Evolutionary conservation across 768 basidiomycete species (phyloP).

Genomic region (Naematelia aurantialba): DNA sequence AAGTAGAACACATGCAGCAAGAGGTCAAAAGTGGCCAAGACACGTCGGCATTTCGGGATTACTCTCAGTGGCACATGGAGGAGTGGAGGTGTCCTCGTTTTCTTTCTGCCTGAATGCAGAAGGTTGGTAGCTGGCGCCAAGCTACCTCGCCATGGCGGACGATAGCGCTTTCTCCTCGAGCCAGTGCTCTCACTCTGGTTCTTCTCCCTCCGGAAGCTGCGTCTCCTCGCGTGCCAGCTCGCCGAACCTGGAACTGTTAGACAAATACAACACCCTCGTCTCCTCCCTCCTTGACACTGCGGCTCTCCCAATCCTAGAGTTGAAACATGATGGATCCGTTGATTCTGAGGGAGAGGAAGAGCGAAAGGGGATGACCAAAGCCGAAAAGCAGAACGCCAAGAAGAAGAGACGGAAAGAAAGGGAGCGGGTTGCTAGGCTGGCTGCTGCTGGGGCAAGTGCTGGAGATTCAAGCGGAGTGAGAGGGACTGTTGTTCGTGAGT

Average conservation of each 20-base stretch:
- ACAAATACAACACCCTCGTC: background rate
- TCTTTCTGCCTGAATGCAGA: background rate
- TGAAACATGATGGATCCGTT: background rate
- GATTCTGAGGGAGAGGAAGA: background rate
- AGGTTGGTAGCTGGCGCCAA: background rate
- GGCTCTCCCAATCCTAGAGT: conserved; percentile 6
- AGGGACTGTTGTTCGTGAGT: background rate
- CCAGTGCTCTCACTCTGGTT: background rate
- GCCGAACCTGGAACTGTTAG: background rate
- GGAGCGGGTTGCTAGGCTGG: conserved; percentile 9
- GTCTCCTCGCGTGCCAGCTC: too few species aligned
- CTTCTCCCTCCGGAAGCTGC: too few species aligned
- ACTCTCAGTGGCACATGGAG: conserved; percentile 3
- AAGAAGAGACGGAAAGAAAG: conserved; percentile 26
- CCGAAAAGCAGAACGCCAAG: conserved; percentile 33
- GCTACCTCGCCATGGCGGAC: too few species aligned
- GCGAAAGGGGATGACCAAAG: conserved; percentile 20
- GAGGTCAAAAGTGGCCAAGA: conserved; percentile 4
- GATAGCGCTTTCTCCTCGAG: background rate
- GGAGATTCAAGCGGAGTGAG: background rate
- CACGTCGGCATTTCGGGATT: conserved; percentile 6
- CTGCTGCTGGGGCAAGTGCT: background rate
- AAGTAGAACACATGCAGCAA: background rate
- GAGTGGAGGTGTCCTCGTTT: conserved; percentile 12
- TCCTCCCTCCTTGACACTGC: background rate